phyloP scores from a whole-genome alignment of 177 flowering plant genomes.

The Vitis hybrid region DNA sequence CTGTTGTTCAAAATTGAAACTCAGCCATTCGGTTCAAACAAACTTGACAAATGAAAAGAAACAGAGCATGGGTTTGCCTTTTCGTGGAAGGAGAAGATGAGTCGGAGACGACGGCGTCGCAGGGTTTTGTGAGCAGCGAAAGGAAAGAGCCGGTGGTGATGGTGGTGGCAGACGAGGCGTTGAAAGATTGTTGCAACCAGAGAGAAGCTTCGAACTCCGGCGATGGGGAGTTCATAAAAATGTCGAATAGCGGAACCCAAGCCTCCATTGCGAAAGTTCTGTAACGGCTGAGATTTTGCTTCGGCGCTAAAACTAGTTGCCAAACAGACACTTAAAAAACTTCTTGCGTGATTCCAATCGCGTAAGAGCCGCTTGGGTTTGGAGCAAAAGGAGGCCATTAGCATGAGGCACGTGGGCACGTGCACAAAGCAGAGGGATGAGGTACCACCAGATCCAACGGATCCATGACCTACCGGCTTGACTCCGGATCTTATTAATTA shows the following conservation, averaged over 20 bases:
- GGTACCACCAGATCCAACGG: no score
- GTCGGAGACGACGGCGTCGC: constrained; percentile 17
- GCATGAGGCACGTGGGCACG: no score
- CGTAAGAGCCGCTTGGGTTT: no score
- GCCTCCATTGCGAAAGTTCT: constrained; percentile 45
- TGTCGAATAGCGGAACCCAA: constrained; percentile 68
- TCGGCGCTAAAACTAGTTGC: no score
- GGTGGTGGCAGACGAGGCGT: constrained; percentile 24
- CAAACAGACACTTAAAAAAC: no score
- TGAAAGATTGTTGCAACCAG: constrained; percentile 56
- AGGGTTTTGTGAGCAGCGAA: constrained; percentile 38
- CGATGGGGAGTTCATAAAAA: constrained; percentile 63
- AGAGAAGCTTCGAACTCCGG: constrained; percentile 71
- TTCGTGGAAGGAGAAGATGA: constrained; percentile 15
- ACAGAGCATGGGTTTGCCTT: constrained; percentile 24
- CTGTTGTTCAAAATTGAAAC: constrained; percentile 22
- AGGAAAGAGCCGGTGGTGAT: constrained; percentile 47
- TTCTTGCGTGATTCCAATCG: no score
- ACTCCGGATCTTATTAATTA: no score
- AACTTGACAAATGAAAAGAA: not conserved
- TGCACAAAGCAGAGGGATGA: no score
- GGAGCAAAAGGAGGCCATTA: no score
- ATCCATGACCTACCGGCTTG: no score
- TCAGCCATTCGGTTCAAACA: not conserved
- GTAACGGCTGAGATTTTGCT: not conserved